phyloP scores from a whole-genome alignment of 2,329 filamentous ascomycete species.

The Tolypocladium nubicola region DNA sequence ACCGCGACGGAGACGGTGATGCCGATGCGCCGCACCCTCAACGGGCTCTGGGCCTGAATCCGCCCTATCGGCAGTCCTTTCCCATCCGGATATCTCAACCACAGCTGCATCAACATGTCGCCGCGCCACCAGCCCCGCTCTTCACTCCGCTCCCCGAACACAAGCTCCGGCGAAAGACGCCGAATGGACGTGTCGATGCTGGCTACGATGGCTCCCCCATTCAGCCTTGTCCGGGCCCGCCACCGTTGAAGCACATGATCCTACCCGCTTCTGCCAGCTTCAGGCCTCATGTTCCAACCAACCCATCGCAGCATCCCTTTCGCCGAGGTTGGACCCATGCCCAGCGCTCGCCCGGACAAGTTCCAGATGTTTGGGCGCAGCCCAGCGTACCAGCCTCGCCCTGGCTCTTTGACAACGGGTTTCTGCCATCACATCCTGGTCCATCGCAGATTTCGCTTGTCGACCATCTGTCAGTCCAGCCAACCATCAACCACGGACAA shows the following conservation, averaged over 20 bases:
- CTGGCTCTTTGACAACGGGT: not conserved
- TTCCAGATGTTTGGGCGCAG: not conserved
- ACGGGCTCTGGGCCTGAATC: constrained; percentile 17
- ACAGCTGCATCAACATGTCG: constrained; percentile 11
- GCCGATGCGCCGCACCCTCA: constrained; percentile 5
- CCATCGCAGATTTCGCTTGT: not conserved
- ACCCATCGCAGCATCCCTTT: not conserved
- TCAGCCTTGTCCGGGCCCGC: constrained; percentile 62
- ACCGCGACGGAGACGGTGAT: not conserved
- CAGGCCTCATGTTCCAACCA: constrained; percentile 7
- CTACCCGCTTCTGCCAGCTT: constrained; percentile 41
- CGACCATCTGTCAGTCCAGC: constrained; percentile 2
- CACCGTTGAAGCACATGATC: constrained; percentile 74
- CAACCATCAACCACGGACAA: constrained; percentile 6
- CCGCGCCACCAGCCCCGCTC: constrained; percentile 5
- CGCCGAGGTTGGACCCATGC: not conserved
- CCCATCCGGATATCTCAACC: constrained; percentile 22
- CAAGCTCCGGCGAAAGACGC: constrained; percentile 82
- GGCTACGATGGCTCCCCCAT: constrained; percentile 80
- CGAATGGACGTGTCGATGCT: constrained; percentile 82
- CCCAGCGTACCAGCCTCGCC: not conserved
- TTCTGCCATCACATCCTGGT: not conserved
- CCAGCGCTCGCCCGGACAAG: not conserved
- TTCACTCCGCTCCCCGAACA: constrained; percentile 18
- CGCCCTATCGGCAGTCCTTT: constrained; percentile 15